Percentiles rank a stretch among this genome's conserved stretches.
Evolutionary conservation across 805 yeast species (phyloP).

Genomic region (Hanseniaspora taiwanica): DNA sequence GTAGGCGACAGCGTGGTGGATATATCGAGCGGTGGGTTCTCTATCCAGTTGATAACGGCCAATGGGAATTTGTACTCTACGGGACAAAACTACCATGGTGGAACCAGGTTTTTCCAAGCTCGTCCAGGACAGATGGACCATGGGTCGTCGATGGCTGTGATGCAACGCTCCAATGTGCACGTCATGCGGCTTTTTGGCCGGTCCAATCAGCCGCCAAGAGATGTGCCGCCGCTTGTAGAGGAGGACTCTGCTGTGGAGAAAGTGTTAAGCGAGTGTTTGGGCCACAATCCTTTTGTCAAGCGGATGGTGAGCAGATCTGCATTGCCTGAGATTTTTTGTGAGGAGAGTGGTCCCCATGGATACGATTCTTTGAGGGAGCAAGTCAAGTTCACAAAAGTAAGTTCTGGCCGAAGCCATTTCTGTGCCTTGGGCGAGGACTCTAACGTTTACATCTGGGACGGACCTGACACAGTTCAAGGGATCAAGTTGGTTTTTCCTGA

Average conservation of each 20-base stretch:
- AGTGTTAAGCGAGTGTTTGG: constrained; percentile 8
- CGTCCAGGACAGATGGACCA: background rate
- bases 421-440: constrained; percentile 36
- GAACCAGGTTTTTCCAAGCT: constrained; percentile 7
- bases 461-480: constrained; percentile 28
- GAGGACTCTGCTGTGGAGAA: background rate
- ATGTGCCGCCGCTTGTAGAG: background rate
- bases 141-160: constrained; percentile 2
- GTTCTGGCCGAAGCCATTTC: constrained; percentile 54
- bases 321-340: constrained; percentile 11
- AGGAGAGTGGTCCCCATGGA: constrained; percentile 1
- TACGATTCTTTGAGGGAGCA: constrained; percentile 10
- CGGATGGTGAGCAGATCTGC: constrained; percentile 19
- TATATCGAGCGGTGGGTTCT: constrained; percentile 51
- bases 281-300: constrained; percentile 16
- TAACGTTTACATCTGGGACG: constrained; percentile 4
- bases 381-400: constrained; percentile 31
- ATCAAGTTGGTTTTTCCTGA: constrained; percentile 31
- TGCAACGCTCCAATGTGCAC: background rate
- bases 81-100: constrained; percentile 33
- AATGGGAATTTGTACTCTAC: constrained; percentile 44
- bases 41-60: constrained; percentile 43
- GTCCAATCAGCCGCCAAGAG: background rate
- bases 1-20: constrained; percentile 28
- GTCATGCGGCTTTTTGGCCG: background rate